Base-by-base conservation (phyloP, 805 yeast species). In the Metschnikowia reukaufii region DNA sequence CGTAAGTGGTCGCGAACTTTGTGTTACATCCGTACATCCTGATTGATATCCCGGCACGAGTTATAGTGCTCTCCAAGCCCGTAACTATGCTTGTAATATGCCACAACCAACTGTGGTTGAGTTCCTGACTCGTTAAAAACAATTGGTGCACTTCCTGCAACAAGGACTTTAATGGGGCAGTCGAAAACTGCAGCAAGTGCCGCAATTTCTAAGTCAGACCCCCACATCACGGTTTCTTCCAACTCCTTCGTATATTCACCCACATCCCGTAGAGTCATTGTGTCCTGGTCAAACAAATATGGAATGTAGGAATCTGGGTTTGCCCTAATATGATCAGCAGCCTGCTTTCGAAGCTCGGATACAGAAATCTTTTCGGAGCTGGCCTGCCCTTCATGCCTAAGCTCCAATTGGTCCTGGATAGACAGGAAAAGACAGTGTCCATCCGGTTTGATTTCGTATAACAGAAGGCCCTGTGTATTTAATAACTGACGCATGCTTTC, bases 51-150 rank as follows among this genome's bases (percentile, higher is more conserved):
- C 31, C 70, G 55, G 31, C 72, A 60, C 23, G 97, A 88, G 63
- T 92, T 92, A 66, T 92, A 92, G 68, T 92, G 99, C 67, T 91
- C 98, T 21, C 99, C 99, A 19, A 92, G 75, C 0, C 97, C 94
- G 63, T 81, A 92, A 13, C 82, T 79, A 61, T 90, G 94, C 64
- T 84, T 86, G 65, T 88, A 92, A 61, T 83, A 92, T 0, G 88
- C 96, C 48, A 92, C 61, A 52, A 79, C 80, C 56, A 92, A 68
- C 55, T 74, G 82, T 2, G 81, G 79, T 18, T 72, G 72, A 2
- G 51, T 42, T 1, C 79, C 85, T 0, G 70, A 74, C 52, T 81
- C 88, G 56, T 88, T 86, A 47, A 88, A 79, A 31, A 57, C 64
- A 54, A 85, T 72, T 2, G 84, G 76, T 4, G 90, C 77, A 34